These are phyloP conservation scores for Litsea cubeba DNA, from an alignment of 164 flowering plant species.

Conservation along the genomic window DNA sequence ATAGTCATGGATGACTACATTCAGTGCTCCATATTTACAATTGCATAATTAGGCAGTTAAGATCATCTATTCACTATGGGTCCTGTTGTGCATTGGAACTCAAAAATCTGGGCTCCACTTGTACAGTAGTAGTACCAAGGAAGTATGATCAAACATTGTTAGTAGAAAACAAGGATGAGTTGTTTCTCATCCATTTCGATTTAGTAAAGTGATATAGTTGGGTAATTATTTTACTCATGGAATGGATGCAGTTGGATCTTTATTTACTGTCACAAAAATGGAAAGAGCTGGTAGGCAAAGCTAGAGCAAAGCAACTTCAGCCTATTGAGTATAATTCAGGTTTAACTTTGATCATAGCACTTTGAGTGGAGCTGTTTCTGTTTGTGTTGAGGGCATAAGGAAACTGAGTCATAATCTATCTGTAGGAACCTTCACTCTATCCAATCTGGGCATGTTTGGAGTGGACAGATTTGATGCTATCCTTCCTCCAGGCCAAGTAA, in stretches of 20 bases:
- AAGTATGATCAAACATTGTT: not conserved
- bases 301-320: slow-evolving; percentile 83
- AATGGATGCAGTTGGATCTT: slow-evolving; percentile 59
- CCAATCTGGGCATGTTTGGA: slow-evolving; percentile 98
- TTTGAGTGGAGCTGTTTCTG: not conserved
- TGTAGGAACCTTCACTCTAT: slow-evolving; percentile 87
- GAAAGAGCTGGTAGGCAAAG: slow-evolving; percentile 83
- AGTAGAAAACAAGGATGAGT: not conserved
- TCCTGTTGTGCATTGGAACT: too few species aligned
- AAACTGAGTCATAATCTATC: slow-evolving; percentile 7
- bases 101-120: too few species aligned
- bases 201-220: not conserved
- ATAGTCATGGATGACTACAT: not conserved
- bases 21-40: not conserved
- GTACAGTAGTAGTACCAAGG: not conserved
- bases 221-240: slow-evolving; percentile 2
- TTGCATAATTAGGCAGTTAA: not conserved
- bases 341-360: slow-evolving; percentile 13
- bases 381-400: not conserved
- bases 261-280: slow-evolving; percentile 80
- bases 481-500: slow-evolving; percentile 97
- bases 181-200: not conserved
- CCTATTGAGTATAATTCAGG: slow-evolving; percentile 92
- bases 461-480: slow-evolving; percentile 97
- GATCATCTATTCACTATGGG: too few species aligned